A percentile compares a stretch with the other conserved stretches of the same genome.
phyloP scores from a whole-genome alignment of 2,329 filamentous ascomycete species.

The Coniochaeta sp. region DNA sequence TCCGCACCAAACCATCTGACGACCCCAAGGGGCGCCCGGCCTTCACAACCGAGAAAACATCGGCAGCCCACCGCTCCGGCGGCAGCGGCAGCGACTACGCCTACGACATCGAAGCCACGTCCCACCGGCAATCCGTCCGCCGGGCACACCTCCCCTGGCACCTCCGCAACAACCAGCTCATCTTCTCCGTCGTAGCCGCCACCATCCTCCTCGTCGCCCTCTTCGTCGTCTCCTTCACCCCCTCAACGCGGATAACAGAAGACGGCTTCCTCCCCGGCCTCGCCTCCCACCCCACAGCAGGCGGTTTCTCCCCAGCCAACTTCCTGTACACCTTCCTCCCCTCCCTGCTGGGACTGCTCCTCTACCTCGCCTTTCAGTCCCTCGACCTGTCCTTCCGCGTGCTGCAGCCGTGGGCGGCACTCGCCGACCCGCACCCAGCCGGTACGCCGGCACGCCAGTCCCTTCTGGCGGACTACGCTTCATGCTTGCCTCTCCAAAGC shows the following conservation, averaged over 20 bases:
- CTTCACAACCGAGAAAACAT: background rate
- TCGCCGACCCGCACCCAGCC: slow-evolving; percentile 39
- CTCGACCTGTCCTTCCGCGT: slow-evolving; percentile 60
- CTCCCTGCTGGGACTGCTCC: slow-evolving; percentile 56
- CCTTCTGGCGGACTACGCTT: slow-evolving; percentile 64
- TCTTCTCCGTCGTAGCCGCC: slow-evolving; percentile 55
- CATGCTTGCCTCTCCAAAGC: slow-evolving; percentile 55
- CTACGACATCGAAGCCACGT: slow-evolving; percentile 29
- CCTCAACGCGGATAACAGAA: slow-evolving; percentile 55
- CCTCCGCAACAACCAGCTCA: slow-evolving; percentile 58
- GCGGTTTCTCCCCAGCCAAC: slow-evolving; percentile 76
- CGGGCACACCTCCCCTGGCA: slow-evolving; percentile 72
- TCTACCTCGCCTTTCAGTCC: slow-evolving; percentile 61
- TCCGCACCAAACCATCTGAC: slow-evolving; percentile 25
- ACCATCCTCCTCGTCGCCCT: slow-evolving; percentile 61
- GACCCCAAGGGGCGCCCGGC: background rate
- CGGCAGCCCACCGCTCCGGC: background rate
- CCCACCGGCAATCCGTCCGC: slow-evolving; percentile 45
- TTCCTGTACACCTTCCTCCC: slow-evolving; percentile 80
- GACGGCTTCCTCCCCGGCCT: slow-evolving; percentile 67
- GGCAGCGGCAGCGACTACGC: slow-evolving; percentile 9
- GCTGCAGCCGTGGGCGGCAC: slow-evolving; percentile 62
- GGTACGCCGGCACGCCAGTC: slow-evolving; percentile 57
- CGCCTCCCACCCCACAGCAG: slow-evolving; percentile 47
- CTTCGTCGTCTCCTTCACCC: slow-evolving; percentile 71